Conservation (phyloP, 495 filamentous ascomycete genomes). For the Aspergillus cristatus region DNA sequence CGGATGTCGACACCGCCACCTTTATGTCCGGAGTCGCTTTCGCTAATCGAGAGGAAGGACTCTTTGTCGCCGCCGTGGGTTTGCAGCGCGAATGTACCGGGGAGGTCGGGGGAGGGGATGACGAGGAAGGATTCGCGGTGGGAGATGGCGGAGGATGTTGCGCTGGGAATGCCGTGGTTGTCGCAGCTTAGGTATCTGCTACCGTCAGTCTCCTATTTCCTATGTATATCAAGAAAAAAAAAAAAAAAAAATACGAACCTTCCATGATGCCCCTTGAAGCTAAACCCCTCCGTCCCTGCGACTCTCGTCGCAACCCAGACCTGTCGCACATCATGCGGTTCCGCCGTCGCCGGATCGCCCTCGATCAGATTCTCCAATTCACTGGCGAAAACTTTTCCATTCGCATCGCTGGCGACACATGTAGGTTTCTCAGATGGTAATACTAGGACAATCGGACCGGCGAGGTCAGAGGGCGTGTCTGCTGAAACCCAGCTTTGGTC, state of each 20-base stretch:
- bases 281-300: constrained; percentile 68
- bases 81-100: constrained; percentile 60
- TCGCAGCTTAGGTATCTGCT: constrained; percentile 69
- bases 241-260: constrained; percentile 40
- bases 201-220: not conserved
- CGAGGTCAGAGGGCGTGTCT: constrained; percentile 63
- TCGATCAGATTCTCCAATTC: constrained; percentile 77
- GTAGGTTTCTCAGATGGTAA: constrained; percentile 60
- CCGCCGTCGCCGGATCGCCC: constrained; percentile 64
- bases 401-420: constrained; percentile 73
- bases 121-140: constrained; percentile 72
- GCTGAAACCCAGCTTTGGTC: constrained; percentile 89
- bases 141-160: constrained; percentile 69
- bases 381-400: constrained; percentile 73
- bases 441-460: constrained; percentile 75
- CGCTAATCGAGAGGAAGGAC: constrained; percentile 44
- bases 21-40: constrained; percentile 32
- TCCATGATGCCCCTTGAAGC: constrained; percentile 83
- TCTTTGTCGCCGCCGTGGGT: constrained; percentile 41
- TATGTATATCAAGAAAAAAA: not conserved
- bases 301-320: constrained; percentile 88
- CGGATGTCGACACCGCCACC: constrained; percentile 44
- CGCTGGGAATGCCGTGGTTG: constrained; percentile 67
- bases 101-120: constrained; percentile 53
- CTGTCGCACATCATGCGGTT: constrained; percentile 89